Evolutionary conservation across 805 yeast species (phyloP), one percentile per base, ranked within the genome.

Genomic region (Suhomyces faveliae): DNA sequence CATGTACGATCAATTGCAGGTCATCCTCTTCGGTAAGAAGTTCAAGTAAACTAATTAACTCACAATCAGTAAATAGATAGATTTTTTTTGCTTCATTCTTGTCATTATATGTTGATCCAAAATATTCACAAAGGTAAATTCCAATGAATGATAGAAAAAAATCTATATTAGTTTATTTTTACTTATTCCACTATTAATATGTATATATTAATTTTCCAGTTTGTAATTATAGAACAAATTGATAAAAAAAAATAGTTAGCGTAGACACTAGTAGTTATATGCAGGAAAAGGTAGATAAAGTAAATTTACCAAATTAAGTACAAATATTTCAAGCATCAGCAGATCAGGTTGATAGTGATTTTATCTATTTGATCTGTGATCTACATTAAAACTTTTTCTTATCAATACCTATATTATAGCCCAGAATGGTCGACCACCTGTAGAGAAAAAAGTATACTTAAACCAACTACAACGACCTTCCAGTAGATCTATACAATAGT

Each of bases 1-100:
- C 81, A 70, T 91, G 83, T 90, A 91, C 83, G 97, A 91, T 78
- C 96, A 90, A 81, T 81, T 90, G 76, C 97, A 90, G 81, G 77
- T 90, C 79, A 84, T 90, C 83, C 51, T 91, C 66, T 89, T 90
- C 78, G 97, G 97, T 78, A 89, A 90, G 89, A 89, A 89, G 79
- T 90, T 89, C 84, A 77, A 84, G 79, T 80, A 77, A 73, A 53
- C 60, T 48, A 52, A 13, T 43, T 35, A 52, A 11, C 35, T 35
- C 35, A 37, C 35, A 40, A 12, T 43, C 46, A 35, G 46, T 35
- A 37, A 35, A 43, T 43, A 43, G 46, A 43, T 33, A 37, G 40
- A 37, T 37, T 37, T 37, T 20, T 37, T 37, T 33, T 33, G 37
- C 21, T 33, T 33, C 37, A 37, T 37, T 37, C 40, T 37, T 37